Base-by-base conservation (phyloP, 2,329 filamentous ascomycete genomes). In the Hysterium pulicare region DNA sequence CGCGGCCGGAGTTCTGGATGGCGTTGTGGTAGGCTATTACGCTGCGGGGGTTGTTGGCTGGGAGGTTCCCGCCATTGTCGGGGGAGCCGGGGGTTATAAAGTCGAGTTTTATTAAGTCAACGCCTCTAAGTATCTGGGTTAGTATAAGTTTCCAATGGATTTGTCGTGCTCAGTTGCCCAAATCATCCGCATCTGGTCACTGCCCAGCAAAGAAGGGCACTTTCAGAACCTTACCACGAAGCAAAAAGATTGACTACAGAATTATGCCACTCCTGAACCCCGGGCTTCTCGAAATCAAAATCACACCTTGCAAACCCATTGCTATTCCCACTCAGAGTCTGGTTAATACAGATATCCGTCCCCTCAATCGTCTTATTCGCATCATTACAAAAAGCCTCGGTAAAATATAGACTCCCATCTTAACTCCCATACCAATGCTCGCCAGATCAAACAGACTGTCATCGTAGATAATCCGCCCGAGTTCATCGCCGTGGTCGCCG, bases 101-200 rank as follows among this genome's bases (percentile, higher is more conserved):
- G 36, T 61, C 58, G 2, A 61, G 45, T 35, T 61, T 61, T 33
- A 61, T 54, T 24, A 60, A 44, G 19, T 59, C 55, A 6, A 60
- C 51, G 7, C 54, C 58, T 30, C 41, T 44, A 31, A n/a, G n/a
- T n/a, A 4, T 5, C 6, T 5, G 7, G 33, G 17, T 36, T 13
- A 22, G 26, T 39, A 19, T 5, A 38, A 13, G 19, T 23, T 6
- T 4, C 5, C 2, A n/a, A n/a, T n/a, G n/a, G n/a, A n/a, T n/a
- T n/a, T n/a, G n/a, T n/a, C n/a, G n/a, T n/a, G n/a, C n/a, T n/a
- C n/a, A n/a, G n/a, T n/a, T n/a, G n/a, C n/a, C n/a, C n/a, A n/a
- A n/a, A n/a, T n/a, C n/a, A n/a, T n/a, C n/a, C n/a, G n/a, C n/a
- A n/a, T n/a, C n/a, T n/a, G n/a, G n/a, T n/a, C n/a, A n/a, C n/a